Evolutionary conservation across 441 rosid species (phyloP), one percentile per base, ranked within the genome.

Genomic region (Aquilaria agallochum): DNA sequence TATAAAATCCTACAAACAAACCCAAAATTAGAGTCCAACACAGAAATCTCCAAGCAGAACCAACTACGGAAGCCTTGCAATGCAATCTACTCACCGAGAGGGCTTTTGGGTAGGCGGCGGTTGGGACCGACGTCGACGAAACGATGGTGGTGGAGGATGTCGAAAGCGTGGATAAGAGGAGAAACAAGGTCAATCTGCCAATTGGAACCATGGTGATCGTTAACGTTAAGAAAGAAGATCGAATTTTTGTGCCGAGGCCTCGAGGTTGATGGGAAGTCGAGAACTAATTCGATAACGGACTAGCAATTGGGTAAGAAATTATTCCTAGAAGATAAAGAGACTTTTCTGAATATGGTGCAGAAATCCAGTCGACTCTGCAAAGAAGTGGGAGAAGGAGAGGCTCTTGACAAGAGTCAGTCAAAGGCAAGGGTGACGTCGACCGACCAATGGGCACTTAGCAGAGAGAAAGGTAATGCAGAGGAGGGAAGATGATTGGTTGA

Each of bases 1-100:
- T 72, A 85, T 94, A 85, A 94, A 83, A 79, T 94, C 97, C 97
- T 94, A 72, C 1, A 56, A 20, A 20, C 27, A 20, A 20, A 20
- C 27, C 27, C 27, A 20, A 20, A 20, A 20, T 20, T 20, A 20
- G 27, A 20, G 1, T 20, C 27, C 27, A 20, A 20, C 1, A 20
- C 27, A 20, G 27, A 20, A 20, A 20, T 20, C 27, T 20, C 27
- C 27, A 20, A 20, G 27, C 27, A 20, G 27, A 20, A 20, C 27
- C 27, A 20, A 20, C 27, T 20, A 20, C 27, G 27, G 27, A 20
- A 20, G 27, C 27, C 27, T 20, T 20, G 27, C 27, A 20, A 20
- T 20, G 27, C 27, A 20, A 20, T 20, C 27, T 2, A 59, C 83
- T 76, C 60, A 93, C 97, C 14, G 83, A 78, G 55, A 90, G 85